Evolutionary conservation across 176 grass and related monocot genomes (phyloP).

Genomic region (Rhynchospora breviuscula): DNA sequence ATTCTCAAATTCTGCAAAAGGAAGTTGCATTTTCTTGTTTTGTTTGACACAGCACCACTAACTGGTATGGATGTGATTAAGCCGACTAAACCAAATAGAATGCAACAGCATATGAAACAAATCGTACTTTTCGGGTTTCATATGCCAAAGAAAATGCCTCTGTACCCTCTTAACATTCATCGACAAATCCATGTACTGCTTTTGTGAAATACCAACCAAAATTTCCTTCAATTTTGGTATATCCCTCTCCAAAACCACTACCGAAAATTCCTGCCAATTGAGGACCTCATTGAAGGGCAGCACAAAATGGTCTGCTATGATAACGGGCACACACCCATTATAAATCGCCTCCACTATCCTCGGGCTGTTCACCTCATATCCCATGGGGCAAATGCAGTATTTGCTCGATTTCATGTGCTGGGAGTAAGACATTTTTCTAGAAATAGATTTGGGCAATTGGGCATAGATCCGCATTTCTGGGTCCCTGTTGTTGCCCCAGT

Average conservation of each 20-base stretch:
- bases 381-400: constrained; percentile 85
- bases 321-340: constrained; percentile 78
- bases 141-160: constrained; percentile 82
- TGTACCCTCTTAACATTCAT: constrained; percentile 72
- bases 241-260: constrained; percentile 64
- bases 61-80: constrained; percentile 41
- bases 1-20: not conserved
- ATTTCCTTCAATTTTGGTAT: constrained; percentile 66
- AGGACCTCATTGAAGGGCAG: constrained; percentile 68
- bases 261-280: constrained; percentile 56
- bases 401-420: constrained; percentile 92
- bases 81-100: constrained; percentile 73
- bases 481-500: constrained; percentile 57
- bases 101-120: constrained; percentile 92
- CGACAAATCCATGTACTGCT: constrained; percentile 43
- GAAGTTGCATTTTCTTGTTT: not conserved
- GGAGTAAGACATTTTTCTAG: constrained; percentile 52
- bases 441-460: constrained; percentile 39
- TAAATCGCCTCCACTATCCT: constrained; percentile 87
- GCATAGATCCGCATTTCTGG: constrained; percentile 58
- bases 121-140: constrained; percentile 58
- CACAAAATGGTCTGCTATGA: constrained; percentile 81
- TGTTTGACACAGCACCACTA: constrained; percentile 1
- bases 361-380: constrained; percentile 92
- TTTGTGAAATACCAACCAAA: constrained; percentile 36